Conservation (phyloP, 176 grass and related monocot species). For the Alopecurus myosuroides region DNA sequence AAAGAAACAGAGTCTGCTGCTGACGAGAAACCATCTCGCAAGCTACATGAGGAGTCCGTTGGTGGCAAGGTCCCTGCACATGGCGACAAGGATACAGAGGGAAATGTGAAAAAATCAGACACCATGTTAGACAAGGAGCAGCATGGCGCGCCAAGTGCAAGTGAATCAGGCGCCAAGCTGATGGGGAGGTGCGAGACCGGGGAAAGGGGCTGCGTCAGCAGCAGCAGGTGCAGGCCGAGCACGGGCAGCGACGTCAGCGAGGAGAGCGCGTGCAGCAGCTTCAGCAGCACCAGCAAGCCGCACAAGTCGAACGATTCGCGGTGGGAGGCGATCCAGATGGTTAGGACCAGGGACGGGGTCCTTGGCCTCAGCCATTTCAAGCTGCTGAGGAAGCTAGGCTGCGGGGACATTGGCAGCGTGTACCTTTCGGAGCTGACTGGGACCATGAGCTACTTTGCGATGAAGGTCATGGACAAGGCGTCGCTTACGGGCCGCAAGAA, state of each 20-base stretch:
- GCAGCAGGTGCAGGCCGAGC: constrained; percentile 51
- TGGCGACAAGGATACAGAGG: constrained; percentile 38
- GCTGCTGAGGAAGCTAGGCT: constrained; percentile 66
- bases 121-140: constrained; percentile 14
- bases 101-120: constrained; percentile 30
- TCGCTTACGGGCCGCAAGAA: constrained; percentile 67
- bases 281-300: constrained; percentile 57
- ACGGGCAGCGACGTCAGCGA: constrained; percentile 64
- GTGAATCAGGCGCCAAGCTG: constrained; percentile 31
- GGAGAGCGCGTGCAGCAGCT: constrained; percentile 73
- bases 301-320: constrained; percentile 75
- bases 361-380: constrained; percentile 75
- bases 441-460: constrained; percentile 77
- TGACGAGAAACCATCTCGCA: constrained; percentile 26
- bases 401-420: constrained; percentile 84
- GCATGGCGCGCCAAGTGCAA: constrained; percentile 22
- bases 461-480: constrained; percentile 88
- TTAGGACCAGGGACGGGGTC: constrained; percentile 39
- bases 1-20: not conserved
- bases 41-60: constrained; percentile 1
- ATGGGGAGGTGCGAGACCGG: constrained; percentile 33
- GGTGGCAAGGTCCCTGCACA: constrained; percentile 15
- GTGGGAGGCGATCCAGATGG: constrained; percentile 74
- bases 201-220: constrained; percentile 49
- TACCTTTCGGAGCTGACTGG: constrained; percentile 75